These are phyloP conservation scores for Colletotrichum endophyticum DNA, from an alignment of 2,329 filamentous ascomycete species.

Conservation along the genomic window DNA sequence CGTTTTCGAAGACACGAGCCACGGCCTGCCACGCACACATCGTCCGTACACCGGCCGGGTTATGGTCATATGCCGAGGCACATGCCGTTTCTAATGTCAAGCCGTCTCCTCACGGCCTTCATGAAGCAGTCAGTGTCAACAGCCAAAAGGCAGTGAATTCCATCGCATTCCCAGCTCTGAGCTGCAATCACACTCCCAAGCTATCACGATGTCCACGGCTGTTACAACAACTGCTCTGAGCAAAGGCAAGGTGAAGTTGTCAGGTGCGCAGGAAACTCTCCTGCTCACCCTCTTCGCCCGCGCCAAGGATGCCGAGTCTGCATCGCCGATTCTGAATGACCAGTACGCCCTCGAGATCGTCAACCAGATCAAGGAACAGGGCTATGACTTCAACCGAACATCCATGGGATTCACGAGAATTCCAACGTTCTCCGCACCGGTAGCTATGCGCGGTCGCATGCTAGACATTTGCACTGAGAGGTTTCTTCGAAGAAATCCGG, in stretches of 20 bases:
- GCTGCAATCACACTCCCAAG: not conserved
- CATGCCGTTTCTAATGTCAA: not conserved
- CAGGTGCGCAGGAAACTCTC: slow-evolving; percentile 21
- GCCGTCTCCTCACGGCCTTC: not conserved
- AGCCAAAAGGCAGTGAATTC: not conserved
- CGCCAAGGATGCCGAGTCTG: slow-evolving; percentile 12
- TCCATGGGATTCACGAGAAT: not conserved
- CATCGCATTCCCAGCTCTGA: accelerated
- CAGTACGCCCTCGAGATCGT: slow-evolving; percentile 13
- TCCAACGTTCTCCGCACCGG: not conserved
- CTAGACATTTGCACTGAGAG: slow-evolving; percentile 27
- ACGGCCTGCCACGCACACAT: not conserved
- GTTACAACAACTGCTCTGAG: not conserved
- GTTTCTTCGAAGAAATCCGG: slow-evolving; percentile 27
- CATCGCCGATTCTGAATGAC: slow-evolving; percentile 17
- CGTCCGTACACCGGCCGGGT: not conserved
- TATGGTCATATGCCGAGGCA: not conserved
- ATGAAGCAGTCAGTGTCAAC: not conserved
- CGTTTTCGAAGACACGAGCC: not conserved
- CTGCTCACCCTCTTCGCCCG: slow-evolving; percentile 19
- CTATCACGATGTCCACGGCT: not conserved
- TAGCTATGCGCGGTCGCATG: slow-evolving; percentile 11
- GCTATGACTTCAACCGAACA: slow-evolving; percentile 12
- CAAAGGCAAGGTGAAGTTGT: slow-evolving; percentile 12
- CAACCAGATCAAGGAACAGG: not conserved